These are phyloP conservation scores for Lipomyces lipofer DNA, from an alignment of 805 yeast species.

Conservation along the genomic window DNA sequence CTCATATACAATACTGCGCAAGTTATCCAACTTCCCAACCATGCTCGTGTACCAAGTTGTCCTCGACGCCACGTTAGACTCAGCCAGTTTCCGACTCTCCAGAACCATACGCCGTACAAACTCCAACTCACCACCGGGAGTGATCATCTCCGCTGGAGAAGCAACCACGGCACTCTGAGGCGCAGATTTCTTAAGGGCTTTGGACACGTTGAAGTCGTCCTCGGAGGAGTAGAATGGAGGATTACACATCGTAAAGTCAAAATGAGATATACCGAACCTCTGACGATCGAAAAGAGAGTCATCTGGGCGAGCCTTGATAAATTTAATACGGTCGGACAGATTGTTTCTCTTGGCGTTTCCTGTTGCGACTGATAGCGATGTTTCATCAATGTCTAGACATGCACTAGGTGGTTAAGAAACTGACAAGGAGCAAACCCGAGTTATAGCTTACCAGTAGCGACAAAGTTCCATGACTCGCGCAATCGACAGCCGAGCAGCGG, in stretches of 20 bases:
- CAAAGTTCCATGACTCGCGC: conserved; percentile 36
- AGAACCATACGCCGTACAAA: conserved; percentile 44
- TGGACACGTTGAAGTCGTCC: conserved; percentile 39
- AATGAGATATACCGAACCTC: background rate
- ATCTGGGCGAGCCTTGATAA: conserved; percentile 20
- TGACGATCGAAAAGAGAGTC: conserved; percentile 30
- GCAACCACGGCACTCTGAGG: conserved; percentile 40
- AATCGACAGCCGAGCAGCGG: conserved; percentile 44
- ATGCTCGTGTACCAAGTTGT: conserved; percentile 46
- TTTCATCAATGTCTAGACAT: conserved; percentile 44
- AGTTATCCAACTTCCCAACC: conserved; percentile 38
- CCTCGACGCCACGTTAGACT: background rate
- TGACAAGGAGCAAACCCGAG: background rate
- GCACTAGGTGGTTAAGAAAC: background rate
- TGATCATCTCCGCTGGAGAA: conserved; percentile 43
- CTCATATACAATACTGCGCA: conserved; percentile 11
- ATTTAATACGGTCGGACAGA: conserved; percentile 30
- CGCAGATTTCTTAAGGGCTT: conserved; percentile 34
- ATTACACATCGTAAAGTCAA: conserved; percentile 49
- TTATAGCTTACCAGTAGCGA: conserved; percentile 39
- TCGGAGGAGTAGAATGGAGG: conserved; percentile 52
- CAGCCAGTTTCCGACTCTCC: conserved; percentile 36
- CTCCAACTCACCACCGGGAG: conserved; percentile 49
- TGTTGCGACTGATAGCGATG: conserved; percentile 40
- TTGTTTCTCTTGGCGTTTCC: conserved; percentile 38